Percentiles rank a stretch among this genome's conserved stretches.
phyloP scores from a whole-genome alignment of 305 asterid genomes.

The Coffea humblotiana region DNA sequence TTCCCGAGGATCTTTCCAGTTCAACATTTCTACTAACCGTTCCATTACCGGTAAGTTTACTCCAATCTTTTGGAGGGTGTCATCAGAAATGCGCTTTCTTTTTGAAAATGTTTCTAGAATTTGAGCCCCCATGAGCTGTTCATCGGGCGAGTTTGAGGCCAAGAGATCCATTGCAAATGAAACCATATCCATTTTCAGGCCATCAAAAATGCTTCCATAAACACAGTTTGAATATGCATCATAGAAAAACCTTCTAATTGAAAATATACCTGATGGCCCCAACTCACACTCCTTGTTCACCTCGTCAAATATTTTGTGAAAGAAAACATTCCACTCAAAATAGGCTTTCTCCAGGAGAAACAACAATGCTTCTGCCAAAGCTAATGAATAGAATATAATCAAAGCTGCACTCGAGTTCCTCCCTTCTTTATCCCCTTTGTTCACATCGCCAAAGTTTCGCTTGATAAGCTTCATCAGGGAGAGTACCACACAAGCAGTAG shows the following conservation, averaged over 20 bases:
- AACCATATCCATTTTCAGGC: constrained; percentile 91
- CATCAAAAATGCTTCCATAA: constrained; percentile 91
- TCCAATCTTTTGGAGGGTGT: constrained; percentile 88
- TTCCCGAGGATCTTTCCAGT: constrained; percentile 68
- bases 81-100: constrained; percentile 48
- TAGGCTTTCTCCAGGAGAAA: constrained; percentile 89
- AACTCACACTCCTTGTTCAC: constrained; percentile 72
- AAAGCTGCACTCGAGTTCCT: constrained; percentile 64
- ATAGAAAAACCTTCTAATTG: constrained; percentile 74
- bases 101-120: constrained; percentile 58
- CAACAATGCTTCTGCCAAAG: constrained; percentile 80
- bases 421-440: constrained; percentile 59
- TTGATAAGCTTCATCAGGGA: constrained; percentile 64
- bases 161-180: constrained; percentile 79
- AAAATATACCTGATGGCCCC: constrained; percentile 67
- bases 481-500: constrained; percentile 71
- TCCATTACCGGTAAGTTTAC: constrained; percentile 62
- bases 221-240: constrained; percentile 82
- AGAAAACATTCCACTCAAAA: constrained; percentile 85
- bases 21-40: constrained; percentile 81
- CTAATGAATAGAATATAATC: constrained; percentile 75
- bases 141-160: constrained; percentile 72
- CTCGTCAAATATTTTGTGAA: constrained; percentile 43
- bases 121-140: constrained; percentile 79
- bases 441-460: constrained; percentile 55